Conservation (phyloP, 2,329 filamentous ascomycete species). For the Calonectria fujianensis region DNA sequence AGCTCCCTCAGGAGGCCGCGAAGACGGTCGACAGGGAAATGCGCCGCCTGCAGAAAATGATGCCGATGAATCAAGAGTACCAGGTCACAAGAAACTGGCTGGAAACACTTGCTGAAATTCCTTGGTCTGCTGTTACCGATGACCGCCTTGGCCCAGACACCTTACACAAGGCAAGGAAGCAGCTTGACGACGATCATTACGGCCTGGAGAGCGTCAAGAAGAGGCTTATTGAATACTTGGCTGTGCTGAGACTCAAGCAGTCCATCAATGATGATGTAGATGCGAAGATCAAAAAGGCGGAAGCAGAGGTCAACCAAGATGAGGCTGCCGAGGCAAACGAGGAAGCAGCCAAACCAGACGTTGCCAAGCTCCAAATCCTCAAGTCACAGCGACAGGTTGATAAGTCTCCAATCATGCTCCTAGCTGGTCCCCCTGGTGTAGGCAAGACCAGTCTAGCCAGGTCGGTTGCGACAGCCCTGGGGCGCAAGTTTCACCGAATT, state of each 20-base stretch:
- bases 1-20: constrained; percentile 87
- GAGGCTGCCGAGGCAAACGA: constrained; percentile 50
- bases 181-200: constrained; percentile 97
- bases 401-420: constrained; percentile 95
- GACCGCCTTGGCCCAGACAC: constrained; percentile 91
- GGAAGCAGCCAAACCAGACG: constrained; percentile 60
- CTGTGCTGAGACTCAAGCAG: constrained; percentile 96
- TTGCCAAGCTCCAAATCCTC: constrained; percentile 82
- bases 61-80: constrained; percentile 95
- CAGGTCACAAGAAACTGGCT: constrained; percentile 95
- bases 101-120: constrained; percentile 94
- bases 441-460: constrained; percentile 97
- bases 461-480: constrained; percentile 92
- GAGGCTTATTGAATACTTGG: constrained; percentile 93
- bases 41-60: constrained; percentile 94
- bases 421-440: constrained; percentile 94
- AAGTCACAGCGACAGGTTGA: constrained; percentile 91
- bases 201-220: constrained; percentile 98
- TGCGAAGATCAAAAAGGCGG: constrained; percentile 81
- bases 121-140: constrained; percentile 89
- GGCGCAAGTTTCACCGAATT: constrained; percentile 96
- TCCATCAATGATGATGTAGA: constrained; percentile 90
- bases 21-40: constrained; percentile 95
- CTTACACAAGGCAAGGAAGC: constrained; percentile 85
- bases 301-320: constrained; percentile 70